Conservation (phyloP, 257 asterid genomes). For the Gentiana macrophylla region DNA sequence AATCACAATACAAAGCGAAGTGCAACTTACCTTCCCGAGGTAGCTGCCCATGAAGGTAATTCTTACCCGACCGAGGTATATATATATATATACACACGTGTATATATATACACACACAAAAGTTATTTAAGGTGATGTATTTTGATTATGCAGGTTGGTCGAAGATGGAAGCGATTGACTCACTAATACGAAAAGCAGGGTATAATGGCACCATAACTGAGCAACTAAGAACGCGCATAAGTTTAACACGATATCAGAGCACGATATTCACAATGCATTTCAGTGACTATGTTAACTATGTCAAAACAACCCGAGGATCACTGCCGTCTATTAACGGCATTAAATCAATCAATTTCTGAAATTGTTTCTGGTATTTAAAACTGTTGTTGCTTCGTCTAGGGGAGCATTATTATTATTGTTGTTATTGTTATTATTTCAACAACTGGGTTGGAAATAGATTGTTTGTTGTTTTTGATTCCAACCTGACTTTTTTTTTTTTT, state of each 20-base stretch:
- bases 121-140: not conserved
- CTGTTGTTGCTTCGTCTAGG: slow-evolving; percentile 15
- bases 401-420: slow-evolving; percentile 2
- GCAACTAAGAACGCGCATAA: slow-evolving; percentile 40
- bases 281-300: slow-evolving; percentile 61
- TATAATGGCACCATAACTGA: slow-evolving; percentile 53
- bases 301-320: slow-evolving; percentile 68
- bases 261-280: slow-evolving; percentile 71
- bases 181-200: slow-evolving; percentile 78
- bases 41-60: slow-evolving; percentile 95
- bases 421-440: too few relatives aligned
- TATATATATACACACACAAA: too few relatives aligned
- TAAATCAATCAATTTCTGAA: slow-evolving; percentile 32
- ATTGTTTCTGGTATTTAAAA: slow-evolving; percentile 13
- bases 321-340: slow-evolving; percentile 62
- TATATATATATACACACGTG: too few relatives aligned
- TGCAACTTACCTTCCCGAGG: slow-evolving; percentile 97
- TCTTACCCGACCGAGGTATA: not conserved
- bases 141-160: slow-evolving; percentile 56
- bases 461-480: too few relatives aligned
- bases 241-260: slow-evolving; percentile 82
- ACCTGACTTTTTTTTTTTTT: too few relatives aligned
- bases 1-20: slow-evolving; percentile 50
- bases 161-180: slow-evolving; percentile 62
- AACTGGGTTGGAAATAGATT: too few relatives aligned